A percentile compares a stretch with the other conserved stretches of the same genome.
These are phyloP conservation scores for Populus hybrid DNA, from an alignment of 441 rosid genomes.

Conservation along the genomic window DNA sequence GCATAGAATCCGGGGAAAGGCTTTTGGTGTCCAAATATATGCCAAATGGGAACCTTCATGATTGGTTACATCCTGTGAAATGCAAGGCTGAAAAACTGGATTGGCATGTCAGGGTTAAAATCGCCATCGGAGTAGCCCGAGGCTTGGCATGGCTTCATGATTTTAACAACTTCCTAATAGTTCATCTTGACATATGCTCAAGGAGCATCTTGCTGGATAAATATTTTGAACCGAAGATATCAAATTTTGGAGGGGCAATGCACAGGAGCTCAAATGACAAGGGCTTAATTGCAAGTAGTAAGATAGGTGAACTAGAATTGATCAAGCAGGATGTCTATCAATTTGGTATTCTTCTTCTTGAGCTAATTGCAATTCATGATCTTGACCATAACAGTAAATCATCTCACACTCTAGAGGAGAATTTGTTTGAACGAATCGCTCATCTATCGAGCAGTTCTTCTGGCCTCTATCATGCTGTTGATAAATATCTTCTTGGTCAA, in stretches of 20 bases:
- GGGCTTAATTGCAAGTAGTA: not conserved
- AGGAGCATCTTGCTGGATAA: constrained; percentile 29
- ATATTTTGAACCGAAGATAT: constrained; percentile 1
- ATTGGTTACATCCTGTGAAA: no score
- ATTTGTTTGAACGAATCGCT: not conserved
- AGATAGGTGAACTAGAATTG: constrained; percentile 18
- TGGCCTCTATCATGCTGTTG: constrained; percentile 16
- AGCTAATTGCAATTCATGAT: no score
- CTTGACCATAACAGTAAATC: no score
- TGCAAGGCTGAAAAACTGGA: no score
- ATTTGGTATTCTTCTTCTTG: no score
- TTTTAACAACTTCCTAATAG: constrained; percentile 22
- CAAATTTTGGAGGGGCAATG: no score
- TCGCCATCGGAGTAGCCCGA: no score
- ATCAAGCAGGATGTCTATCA: constrained; percentile 21
- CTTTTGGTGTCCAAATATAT: no score
- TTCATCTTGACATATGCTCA: constrained; percentile 34
- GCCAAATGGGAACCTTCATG: no score
- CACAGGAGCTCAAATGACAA: no score
- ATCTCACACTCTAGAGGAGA: not conserved
- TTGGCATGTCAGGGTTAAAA: no score
- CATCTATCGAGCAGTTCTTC: not conserved
- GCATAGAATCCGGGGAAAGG: no score
- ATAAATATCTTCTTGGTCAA: constrained; percentile 11
- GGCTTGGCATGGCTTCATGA: constrained; percentile 42